Percentiles rank a stretch among this genome's conserved stretches.
Conservation (phyloP, 306 rosid genomes). For the Vigna radiata region DNA sequence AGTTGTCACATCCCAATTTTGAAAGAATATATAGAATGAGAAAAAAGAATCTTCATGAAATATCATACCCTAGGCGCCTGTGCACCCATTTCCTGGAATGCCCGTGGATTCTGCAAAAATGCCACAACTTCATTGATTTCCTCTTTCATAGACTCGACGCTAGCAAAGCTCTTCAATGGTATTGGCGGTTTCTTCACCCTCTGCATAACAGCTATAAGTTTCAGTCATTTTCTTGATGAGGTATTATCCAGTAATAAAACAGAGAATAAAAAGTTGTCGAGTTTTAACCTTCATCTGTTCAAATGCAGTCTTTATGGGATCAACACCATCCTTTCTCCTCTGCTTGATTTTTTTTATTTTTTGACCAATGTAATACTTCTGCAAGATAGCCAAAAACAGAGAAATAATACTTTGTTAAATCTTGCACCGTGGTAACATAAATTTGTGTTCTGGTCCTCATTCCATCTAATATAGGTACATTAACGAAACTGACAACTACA, state of each 20-base stretch:
- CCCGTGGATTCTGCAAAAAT: conserved; percentile 88
- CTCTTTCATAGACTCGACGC: conserved; percentile 92
- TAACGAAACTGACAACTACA: conserved; percentile 31
- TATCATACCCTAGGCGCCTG: conserved; percentile 93
- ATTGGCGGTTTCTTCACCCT: conserved; percentile 97
- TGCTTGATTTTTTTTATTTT: conserved; percentile 54
- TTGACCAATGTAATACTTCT: conserved; percentile 64
- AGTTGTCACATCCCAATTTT: conserved; percentile 18
- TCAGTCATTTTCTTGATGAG: conserved; percentile 40
- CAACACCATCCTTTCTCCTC: conserved; percentile 75
- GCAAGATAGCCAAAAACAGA: conserved; percentile 51
- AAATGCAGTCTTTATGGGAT: conserved; percentile 91
- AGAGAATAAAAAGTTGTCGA: conserved; percentile 27
- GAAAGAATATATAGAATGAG: conserved; percentile 22
- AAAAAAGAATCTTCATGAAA: conserved; percentile 23
- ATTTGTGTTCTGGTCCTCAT: conserved; percentile 23
- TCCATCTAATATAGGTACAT: conserved; percentile 31
- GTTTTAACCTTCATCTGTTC: conserved; percentile 86
- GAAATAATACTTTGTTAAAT: conserved; percentile 34
- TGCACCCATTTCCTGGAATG: conserved; percentile 97
- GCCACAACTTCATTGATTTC: conserved; percentile 95
- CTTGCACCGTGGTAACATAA: conserved; percentile 36
- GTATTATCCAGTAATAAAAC: conserved; percentile 22
- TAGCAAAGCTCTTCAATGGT: conserved; percentile 87
- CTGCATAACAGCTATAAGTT: conserved; percentile 62